Conservation (phyloP, 345 rosid species). For the Eucalyptus curtisii region DNA sequence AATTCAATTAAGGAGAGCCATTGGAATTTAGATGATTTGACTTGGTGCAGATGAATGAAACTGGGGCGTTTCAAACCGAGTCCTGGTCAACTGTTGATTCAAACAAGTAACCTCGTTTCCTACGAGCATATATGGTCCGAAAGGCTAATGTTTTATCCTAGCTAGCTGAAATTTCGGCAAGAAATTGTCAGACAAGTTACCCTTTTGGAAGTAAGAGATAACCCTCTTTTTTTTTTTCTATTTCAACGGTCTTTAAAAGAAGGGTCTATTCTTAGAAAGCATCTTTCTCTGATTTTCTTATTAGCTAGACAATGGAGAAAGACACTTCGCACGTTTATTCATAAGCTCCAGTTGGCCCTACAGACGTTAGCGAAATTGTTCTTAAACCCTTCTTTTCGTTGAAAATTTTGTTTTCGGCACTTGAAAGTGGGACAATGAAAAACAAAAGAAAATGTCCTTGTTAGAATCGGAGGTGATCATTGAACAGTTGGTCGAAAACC, state of each 20-base stretch:
- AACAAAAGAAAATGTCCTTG: neutral
- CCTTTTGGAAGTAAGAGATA: neutral
- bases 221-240: neutral
- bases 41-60: neutral
- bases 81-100: neutral
- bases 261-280: neutral
- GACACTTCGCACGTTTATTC: neutral
- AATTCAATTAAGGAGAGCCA: neutral
- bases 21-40: neutral
- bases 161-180: neutral
- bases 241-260: neutral
- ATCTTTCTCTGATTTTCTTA: neutral
- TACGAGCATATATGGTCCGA: neutral
- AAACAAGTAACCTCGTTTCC: neutral
- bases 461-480: neutral
- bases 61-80: neutral
- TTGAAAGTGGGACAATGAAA: neutral
- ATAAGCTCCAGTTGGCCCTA: neutral
- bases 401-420: neutral
- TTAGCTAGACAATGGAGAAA: neutral
- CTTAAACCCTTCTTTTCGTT: neutral
- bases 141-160: neutral
- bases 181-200: neutral
- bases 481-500: neutral
- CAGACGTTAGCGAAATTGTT: neutral